Conservation (phyloP, 2,329 filamentous ascomycete genomes). For the Colletotrichum truncatum region DNA sequence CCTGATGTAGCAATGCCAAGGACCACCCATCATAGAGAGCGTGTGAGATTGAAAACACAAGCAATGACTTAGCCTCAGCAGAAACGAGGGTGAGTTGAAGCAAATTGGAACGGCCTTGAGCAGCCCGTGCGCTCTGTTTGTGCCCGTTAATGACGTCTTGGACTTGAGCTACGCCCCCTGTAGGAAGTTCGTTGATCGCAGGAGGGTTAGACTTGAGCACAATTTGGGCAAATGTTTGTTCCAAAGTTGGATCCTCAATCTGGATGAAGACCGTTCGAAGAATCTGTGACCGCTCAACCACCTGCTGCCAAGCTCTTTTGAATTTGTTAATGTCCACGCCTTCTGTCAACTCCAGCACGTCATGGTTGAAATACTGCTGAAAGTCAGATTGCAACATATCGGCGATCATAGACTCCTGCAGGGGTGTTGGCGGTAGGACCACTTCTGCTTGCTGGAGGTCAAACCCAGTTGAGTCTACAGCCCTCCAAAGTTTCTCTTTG, state of each 20-base stretch:
- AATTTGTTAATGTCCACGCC: slow-evolving; percentile 66
- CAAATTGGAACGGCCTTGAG: slow-evolving; percentile 48
- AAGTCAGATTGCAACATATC: slow-evolving; percentile 83
- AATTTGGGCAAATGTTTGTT: slow-evolving; percentile 60
- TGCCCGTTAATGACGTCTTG: slow-evolving; percentile 46
- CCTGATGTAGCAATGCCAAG: slow-evolving; percentile 75
- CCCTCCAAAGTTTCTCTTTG: slow-evolving; percentile 45
- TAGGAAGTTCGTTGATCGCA: slow-evolving; percentile 32
- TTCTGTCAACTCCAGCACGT: slow-evolving; percentile 70
- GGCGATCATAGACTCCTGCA: slow-evolving; percentile 87
- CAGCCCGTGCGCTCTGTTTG: slow-evolving; percentile 44
- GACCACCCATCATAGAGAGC: slow-evolving; percentile 93
- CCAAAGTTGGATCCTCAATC: slow-evolving; percentile 67
- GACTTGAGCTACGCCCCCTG: slow-evolving; percentile 45
- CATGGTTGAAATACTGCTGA: slow-evolving; percentile 85
- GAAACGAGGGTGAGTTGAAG: slow-evolving; percentile 58
- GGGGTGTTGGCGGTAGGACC: slow-evolving; percentile 78
- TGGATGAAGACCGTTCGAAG: slow-evolving; percentile 78
- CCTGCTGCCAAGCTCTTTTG: slow-evolving; percentile 66
- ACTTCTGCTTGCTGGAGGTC: slow-evolving; percentile 57
- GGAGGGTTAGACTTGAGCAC: slow-evolving; percentile 40
- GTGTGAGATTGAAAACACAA: slow-evolving; percentile 80
- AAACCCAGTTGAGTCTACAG: slow-evolving; percentile 44
- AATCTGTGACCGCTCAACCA: slow-evolving; percentile 72
- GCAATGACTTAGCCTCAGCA: slow-evolving; percentile 45